Evolutionary conservation across 2,329 filamentous ascomycete species (phyloP), one percentile per base, ranked within the genome.

Genomic region (Cladosporium sp.): DNA sequence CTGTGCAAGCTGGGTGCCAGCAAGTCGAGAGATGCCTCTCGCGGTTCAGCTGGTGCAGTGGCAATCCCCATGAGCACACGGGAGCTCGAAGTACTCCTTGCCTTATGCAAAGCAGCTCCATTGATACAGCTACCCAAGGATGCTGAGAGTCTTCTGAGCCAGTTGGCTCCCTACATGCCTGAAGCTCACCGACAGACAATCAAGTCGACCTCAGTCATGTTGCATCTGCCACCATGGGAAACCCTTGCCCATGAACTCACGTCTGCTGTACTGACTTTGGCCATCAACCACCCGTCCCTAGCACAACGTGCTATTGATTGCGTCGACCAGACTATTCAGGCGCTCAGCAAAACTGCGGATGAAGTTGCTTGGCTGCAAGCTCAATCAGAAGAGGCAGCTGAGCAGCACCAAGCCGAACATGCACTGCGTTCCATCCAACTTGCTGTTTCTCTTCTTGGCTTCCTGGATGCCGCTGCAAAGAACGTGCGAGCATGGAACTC

Each of bases 21-120:
- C n/a, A 64, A 65, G 57, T 47, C 28, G n/a, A 61, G 63, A 7
- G 58, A 63, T 65, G 21, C 41, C 34, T 34, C 8, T 21, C 72
- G 74, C 66, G 75, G 74, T 6, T 65, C 62, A 12, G 55, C 49
- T n/a, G 59, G 60, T 36, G 60, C 51, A 47, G 41, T 59, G 28
- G 58, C 72, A 26, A 72, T 78, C 12, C 78, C 77, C 1, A 83
- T 82, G 77, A 78, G 89, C 63, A 88, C 93, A 64, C 89, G 92
- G 74, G 96, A 99, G 82, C 90, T 97, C 71, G 94, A 99, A 78
- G 91, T 96, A 63, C 85, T 99, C 30, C 81, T 98, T 30, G 92
- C 95, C 52, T 84, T 99, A 30, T 98, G 94, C 83, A 94, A 93
- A 80, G 92, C 94, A 63, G 92, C 93, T 3, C 90, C 92, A 4